These are phyloP conservation scores for Eremochloa ophiuroides DNA, from an alignment of 176 grass and related monocot genomes.

Conservation along the genomic window DNA sequence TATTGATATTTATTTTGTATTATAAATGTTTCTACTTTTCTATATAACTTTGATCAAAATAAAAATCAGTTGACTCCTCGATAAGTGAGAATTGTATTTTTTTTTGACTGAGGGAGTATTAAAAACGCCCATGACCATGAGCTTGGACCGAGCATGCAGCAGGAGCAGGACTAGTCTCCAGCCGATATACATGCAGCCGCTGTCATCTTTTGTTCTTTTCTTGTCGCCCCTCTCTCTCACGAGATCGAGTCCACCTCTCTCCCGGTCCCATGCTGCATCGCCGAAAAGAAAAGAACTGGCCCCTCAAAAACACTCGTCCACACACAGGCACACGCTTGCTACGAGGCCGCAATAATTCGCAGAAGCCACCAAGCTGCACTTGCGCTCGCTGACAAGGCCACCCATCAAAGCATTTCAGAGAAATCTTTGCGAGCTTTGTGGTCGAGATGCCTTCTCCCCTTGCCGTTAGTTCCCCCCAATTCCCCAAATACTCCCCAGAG, in stretches of 20 bases:
- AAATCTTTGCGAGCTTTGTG: conserved; percentile 81
- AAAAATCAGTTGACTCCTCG: too few relatives aligned
- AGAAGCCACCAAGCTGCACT: conserved; percentile 40
- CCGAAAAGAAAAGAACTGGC: neutral
- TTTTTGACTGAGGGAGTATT: too few relatives aligned
- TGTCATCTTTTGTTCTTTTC: conserved; percentile 51
- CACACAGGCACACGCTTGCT: conserved; percentile 9
- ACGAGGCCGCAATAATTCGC: conserved; percentile 49
- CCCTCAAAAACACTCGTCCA: conserved; percentile 63
- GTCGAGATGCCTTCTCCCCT: conserved; percentile 45
- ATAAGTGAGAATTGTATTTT: too few relatives aligned
- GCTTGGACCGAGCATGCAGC: too few relatives aligned
- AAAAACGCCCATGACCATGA: too few relatives aligned
- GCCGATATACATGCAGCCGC: conserved; percentile 64
- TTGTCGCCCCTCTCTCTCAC: conserved; percentile 24
- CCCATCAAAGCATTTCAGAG: conserved; percentile 45
- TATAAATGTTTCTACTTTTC: too few relatives aligned
- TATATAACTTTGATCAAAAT: too few relatives aligned
- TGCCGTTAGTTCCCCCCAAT: too few relatives aligned
- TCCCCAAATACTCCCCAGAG: conserved; percentile 35
- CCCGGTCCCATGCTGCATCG: conserved; percentile 7
- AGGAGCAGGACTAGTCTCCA: too few relatives aligned
- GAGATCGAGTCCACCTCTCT: conserved; percentile 18
- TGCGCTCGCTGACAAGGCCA: conserved; percentile 42
- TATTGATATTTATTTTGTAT: too few relatives aligned